Evolutionary conservation across 2,329 filamentous ascomycete genomes (phyloP).

Genomic region (Juglanconis sp.): DNA sequence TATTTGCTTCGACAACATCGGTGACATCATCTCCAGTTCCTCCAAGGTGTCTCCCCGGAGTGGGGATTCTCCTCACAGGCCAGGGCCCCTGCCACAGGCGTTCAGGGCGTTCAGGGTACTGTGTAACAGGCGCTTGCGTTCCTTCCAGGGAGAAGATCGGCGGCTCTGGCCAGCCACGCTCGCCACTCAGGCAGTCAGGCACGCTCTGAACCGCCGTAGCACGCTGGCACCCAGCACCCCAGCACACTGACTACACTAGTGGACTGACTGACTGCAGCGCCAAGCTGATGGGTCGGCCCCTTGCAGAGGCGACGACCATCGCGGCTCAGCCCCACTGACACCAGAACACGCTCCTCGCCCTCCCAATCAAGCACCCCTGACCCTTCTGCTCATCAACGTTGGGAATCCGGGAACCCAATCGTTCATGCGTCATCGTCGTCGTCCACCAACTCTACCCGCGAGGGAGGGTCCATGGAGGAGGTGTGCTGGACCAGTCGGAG

Average conservation of each 20-base stretch:
- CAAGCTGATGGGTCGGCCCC: no score
- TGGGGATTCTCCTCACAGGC: no score
- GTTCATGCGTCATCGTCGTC: slow-evolving; percentile 18
- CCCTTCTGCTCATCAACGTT: slow-evolving; percentile 2
- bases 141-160: neutral
- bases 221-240: no score
- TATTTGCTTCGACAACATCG: no score
- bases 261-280: no score
- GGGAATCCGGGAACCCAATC: slow-evolving; percentile 17
- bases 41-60: no score
- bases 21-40: no score
- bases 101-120: neutral
- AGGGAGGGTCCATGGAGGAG: neutral
- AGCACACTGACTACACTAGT: no score
- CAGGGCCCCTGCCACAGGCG: no score
- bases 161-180: neutral
- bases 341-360: neutral
- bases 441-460: slow-evolving; percentile 8
- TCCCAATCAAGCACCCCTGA: neutral
- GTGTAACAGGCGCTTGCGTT: neutral
- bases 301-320: neutral
- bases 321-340: slow-evolving; percentile 5
- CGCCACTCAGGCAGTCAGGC: neutral
- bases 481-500: slow-evolving; percentile 11
- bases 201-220: neutral